phyloP scores from a whole-genome alignment of 2,329 filamentous ascomycete genomes.

The Penicillium vulpinum region DNA sequence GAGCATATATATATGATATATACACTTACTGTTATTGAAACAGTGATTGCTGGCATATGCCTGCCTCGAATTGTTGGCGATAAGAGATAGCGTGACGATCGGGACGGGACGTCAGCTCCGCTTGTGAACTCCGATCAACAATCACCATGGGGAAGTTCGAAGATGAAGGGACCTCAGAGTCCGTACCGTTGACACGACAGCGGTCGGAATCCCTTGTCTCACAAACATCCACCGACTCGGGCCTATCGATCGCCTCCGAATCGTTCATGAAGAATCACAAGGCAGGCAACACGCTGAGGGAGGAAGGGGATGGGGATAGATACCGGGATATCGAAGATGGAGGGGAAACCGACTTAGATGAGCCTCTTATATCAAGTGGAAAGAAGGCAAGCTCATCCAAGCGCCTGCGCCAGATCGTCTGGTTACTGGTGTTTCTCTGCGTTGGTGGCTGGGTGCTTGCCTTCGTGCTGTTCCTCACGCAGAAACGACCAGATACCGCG shows the following conservation, averaged over 20 bases:
- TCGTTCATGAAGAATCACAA: conserved; percentile 31
- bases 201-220: conserved; percentile 30
- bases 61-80: conserved; percentile 6
- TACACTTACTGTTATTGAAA: not conserved
- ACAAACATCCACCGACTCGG: conserved; percentile 35
- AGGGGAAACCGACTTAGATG: conserved; percentile 23
- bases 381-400: conserved; percentile 29
- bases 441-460: conserved; percentile 49
- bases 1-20: not conserved
- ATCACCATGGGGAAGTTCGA: conserved; percentile 29
- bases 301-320: conserved; percentile 17
- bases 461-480: conserved; percentile 44
- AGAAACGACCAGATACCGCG: conserved; percentile 35
- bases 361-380: conserved; percentile 26
- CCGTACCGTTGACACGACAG: conserved; percentile 29
- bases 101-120: conserved; percentile 15
- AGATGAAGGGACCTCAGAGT: conserved; percentile 27
- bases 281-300: conserved; percentile 12
- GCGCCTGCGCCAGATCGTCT: conserved; percentile 41
- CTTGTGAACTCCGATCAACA: conserved; percentile 2
- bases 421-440: conserved; percentile 43
- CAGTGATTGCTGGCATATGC: not conserved
- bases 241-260: conserved; percentile 35
- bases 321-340: conserved; percentile 42
- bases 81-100: conserved; percentile 18